These are phyloP conservation scores for Capronia americana DNA, from an alignment of 2,329 filamentous ascomycete species.

Conservation along the genomic window DNA sequence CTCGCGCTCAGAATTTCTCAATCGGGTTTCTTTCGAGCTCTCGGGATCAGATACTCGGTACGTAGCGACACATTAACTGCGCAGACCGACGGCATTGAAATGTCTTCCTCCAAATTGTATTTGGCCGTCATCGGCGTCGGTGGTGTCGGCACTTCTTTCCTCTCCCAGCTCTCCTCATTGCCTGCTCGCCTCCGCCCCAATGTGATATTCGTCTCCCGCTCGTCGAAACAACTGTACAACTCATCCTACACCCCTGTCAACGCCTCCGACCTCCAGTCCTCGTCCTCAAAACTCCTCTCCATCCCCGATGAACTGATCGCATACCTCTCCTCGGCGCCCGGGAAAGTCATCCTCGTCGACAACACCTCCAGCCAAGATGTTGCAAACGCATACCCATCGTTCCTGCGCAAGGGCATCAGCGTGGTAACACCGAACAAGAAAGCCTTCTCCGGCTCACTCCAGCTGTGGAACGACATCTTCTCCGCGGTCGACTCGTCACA, in stretches of 20 bases:
- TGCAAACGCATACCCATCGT: conserved; percentile 79
- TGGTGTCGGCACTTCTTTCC: conserved; percentile 90
- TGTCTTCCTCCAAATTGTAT: conserved; percentile 33
- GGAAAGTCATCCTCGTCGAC: conserved; percentile 84
- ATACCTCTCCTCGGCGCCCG: conserved; percentile 78
- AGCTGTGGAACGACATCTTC: conserved; percentile 89
- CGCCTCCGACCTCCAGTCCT: conserved; percentile 66
- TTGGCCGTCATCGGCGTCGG: conserved; percentile 71
- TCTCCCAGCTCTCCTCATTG: conserved; percentile 76
- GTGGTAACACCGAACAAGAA: conserved; percentile 99
- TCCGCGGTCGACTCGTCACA: conserved; percentile 63
- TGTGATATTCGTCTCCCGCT: conserved; percentile 85
- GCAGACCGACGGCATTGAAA: not conserved
- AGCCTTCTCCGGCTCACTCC: conserved; percentile 82
- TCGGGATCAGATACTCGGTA: not conserved
- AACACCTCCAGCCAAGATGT: conserved; percentile 92
- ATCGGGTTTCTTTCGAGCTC: not conserved
- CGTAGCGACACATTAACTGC: not conserved
- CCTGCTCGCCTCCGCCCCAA: conserved; percentile 73
- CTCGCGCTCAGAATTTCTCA: not conserved
- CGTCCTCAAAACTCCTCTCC: conserved; percentile 68
- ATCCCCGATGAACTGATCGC: conserved; percentile 71
- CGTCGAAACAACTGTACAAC: conserved; percentile 77
- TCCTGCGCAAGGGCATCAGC: conserved; percentile 81
- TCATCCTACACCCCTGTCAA: conserved; percentile 64